These are phyloP conservation scores for Zymoseptoria pseudotritici DNA, from an alignment of 2,329 filamentous ascomycete genomes.

Conservation along the genomic window DNA sequence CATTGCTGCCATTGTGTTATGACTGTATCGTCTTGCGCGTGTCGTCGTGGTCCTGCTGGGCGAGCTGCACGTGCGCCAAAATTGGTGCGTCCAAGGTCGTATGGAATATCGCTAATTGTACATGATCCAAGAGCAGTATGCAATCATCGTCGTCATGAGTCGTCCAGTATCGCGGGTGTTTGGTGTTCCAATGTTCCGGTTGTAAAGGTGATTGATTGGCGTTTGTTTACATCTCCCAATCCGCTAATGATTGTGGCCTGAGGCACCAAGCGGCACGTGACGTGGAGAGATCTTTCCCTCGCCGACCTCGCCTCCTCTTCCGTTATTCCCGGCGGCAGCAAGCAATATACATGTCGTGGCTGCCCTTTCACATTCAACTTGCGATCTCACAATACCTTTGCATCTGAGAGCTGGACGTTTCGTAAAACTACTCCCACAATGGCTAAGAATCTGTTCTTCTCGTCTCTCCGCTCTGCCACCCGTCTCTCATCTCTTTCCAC, in stretches of 20 bases:
- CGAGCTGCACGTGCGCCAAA: slow-evolving; percentile 2
- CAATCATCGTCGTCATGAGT: slow-evolving; percentile 7
- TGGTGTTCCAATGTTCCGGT: slow-evolving; percentile 3
- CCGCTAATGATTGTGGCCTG: no score
- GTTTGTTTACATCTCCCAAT: no score
- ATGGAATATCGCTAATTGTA: slow-evolving; percentile 11
- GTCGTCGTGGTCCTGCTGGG: slow-evolving; percentile 9
- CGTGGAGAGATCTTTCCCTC: background rate
- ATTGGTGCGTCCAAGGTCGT: slow-evolving; percentile 5
- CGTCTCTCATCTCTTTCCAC: slow-evolving; percentile 5
- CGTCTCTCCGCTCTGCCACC: slow-evolving; percentile 12
- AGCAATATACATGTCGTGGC: background rate
- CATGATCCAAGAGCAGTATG: slow-evolving; percentile 9
- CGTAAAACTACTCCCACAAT: slow-evolving; percentile 4
- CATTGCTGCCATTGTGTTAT: slow-evolving; percentile 19
- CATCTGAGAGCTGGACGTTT: background rate
- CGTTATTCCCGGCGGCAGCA: background rate
- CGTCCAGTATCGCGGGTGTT: slow-evolving; percentile 2
- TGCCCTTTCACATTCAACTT: background rate
- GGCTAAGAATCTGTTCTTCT: slow-evolving; percentile 15
- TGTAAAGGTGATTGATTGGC: slow-evolving; percentile 4
- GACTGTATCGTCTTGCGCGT: slow-evolving; percentile 2
- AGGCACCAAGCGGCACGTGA: no score
- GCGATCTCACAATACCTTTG: background rate
- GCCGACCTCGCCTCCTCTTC: background rate